phyloP scores from a whole-genome alignment of 148 eudicot genomes.

The Tetragonia tetragonoides region DNA sequence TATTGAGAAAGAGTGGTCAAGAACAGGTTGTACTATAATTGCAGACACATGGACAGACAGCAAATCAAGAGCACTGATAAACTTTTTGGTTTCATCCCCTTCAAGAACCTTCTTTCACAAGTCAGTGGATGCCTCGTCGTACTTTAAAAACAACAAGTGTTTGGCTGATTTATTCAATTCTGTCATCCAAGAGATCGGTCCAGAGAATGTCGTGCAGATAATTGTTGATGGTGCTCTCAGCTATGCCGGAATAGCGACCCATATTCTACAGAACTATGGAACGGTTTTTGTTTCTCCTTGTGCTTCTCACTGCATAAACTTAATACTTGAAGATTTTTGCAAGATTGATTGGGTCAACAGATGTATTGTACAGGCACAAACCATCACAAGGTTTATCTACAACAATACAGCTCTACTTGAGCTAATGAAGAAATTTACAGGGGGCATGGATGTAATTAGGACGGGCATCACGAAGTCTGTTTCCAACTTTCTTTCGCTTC shows the following conservation, averaged over 20 bases:
- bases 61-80: conserved; percentile 78
- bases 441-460: conserved; percentile 68
- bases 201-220: conserved; percentile 83
- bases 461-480: conserved; percentile 78
- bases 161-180: conserved; percentile 80
- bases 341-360: conserved; percentile 84
- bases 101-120: conserved; percentile 86
- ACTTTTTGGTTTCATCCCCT: conserved; percentile 92
- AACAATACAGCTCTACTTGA: conserved; percentile 63
- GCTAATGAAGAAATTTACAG: conserved; percentile 76
- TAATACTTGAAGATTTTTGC: conserved; percentile 79
- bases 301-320: conserved; percentile 79
- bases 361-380: conserved; percentile 82
- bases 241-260: conserved; percentile 67
- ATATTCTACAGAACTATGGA: conserved; percentile 68
- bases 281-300: conserved; percentile 84
- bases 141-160: conserved; percentile 63
- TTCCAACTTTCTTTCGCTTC: conserved; percentile 75
- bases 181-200: conserved; percentile 76
- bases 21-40: conserved; percentile 89
- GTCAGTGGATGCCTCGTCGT: conserved; percentile 82
- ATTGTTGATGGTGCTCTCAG: conserved; percentile 71
- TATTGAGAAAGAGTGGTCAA: conserved; percentile 80
- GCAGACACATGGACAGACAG: conserved; percentile 96
- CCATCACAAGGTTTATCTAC: conserved; percentile 71